Evolutionary conservation across 2,329 filamentous ascomycete species (phyloP).

Genomic region (Clonostachys rosea): DNA sequence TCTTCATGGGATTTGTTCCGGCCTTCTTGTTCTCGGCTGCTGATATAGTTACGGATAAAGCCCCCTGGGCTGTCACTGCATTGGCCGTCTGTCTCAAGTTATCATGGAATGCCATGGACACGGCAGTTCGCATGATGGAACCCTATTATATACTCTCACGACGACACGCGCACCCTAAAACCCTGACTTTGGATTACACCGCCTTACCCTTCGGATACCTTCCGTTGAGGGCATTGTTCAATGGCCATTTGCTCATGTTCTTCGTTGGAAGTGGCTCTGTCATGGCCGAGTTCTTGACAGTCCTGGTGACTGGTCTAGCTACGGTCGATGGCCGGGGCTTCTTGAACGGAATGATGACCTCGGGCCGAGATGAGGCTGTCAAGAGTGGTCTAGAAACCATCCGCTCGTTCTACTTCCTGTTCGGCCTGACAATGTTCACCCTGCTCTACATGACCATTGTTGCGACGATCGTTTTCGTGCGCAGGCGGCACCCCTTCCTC

Average conservation of each 20-base stretch:
- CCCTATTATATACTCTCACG: conserved; percentile 67
- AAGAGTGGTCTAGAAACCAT: conserved; percentile 56
- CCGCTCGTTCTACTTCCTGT: conserved; percentile 61
- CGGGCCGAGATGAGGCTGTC: conserved; percentile 16
- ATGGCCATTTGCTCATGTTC: conserved; percentile 61
- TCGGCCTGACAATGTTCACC: conserved; percentile 57
- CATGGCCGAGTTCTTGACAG: conserved; percentile 68
- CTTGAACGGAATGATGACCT: conserved; percentile 14
- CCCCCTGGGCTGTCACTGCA: conserved; percentile 62
- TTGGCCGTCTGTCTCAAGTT: conserved; percentile 65
- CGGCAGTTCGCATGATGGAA: conserved; percentile 67
- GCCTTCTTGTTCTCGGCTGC: conserved; percentile 56
- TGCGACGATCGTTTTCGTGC: conserved; percentile 53
- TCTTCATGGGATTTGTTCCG: conserved; percentile 55
- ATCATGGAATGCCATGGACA: conserved; percentile 64
- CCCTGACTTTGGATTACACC: conserved; percentile 68
- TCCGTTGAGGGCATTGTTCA: conserved; percentile 55
- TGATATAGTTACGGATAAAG: conserved; percentile 51
- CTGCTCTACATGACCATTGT: conserved; percentile 61
- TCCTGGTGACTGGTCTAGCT: conserved; percentile 62
- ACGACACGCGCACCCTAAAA: conserved; percentile 60
- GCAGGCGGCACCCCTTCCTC: conserved; percentile 65
- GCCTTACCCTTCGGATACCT: conserved; percentile 66
- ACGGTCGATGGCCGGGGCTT: conserved; percentile 61
- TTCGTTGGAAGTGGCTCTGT: conserved; percentile 67